Percentiles rank a stretch among this genome's conserved stretches.
Conservation (phyloP, 441 rosid species). For the California macrophylla region DNA sequence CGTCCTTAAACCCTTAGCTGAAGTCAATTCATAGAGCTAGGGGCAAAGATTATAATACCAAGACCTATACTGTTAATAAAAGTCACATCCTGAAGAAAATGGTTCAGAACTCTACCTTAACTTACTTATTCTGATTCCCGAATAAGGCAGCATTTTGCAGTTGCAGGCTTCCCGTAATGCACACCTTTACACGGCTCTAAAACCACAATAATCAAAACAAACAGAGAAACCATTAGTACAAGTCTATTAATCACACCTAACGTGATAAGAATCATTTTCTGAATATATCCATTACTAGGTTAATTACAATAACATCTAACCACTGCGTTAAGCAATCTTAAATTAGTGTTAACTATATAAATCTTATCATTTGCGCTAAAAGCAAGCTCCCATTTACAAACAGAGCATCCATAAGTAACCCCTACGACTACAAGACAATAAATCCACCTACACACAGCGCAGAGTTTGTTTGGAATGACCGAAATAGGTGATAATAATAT, state of each 20-base stretch:
- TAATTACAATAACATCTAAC: not conserved
- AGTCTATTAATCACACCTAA: too few species aligned
- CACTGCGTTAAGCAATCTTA: not conserved
- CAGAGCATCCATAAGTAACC: not conserved
- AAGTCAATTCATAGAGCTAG: not conserved
- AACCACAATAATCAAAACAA: not conserved
- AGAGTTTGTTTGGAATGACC: not conserved
- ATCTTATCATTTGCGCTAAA: not conserved
- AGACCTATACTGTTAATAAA: not conserved
- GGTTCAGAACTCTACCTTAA: not conserved
- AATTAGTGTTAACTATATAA: not conserved
- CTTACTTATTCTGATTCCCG: not conserved
- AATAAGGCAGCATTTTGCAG: not conserved
- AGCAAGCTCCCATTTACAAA: not conserved
- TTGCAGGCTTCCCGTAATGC: not conserved
- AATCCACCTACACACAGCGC: not conserved
- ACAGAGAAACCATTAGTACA: not conserved
- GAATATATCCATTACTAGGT: too few species aligned
- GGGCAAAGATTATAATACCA: not conserved
- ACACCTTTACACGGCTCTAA: not conserved
- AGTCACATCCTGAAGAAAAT: not conserved
- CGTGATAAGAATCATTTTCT: too few species aligned
- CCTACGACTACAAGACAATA: not conserved
- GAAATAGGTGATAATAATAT: not conserved
- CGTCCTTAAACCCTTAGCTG: too few species aligned